A percentile compares a stretch with the other conserved stretches of the same genome.
phyloP scores from a whole-genome alignment of 208 protist species.

The Leishmania braziliensis region DNA sequence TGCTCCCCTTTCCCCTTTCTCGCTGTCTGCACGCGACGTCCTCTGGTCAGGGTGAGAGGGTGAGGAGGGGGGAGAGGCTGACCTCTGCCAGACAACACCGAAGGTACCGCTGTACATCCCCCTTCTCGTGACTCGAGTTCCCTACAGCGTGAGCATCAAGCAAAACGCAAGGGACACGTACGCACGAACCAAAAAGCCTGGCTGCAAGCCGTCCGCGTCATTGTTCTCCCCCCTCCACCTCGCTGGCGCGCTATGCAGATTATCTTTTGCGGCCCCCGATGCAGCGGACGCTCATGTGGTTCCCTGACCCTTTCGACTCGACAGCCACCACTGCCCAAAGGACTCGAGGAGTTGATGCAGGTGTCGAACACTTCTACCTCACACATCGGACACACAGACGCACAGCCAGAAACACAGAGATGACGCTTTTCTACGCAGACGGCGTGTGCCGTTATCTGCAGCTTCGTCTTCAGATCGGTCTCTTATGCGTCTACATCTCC shows the following conservation, averaged over 20 bases:
- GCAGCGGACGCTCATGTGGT: not conserved
- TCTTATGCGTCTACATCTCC: not conserved
- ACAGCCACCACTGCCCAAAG: not conserved
- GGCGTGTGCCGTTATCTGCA: not conserved
- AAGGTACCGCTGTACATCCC: not conserved
- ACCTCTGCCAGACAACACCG: not conserved
- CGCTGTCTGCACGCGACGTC: not conserved
- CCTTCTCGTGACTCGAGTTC: not conserved
- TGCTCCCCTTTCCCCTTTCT: not conserved
- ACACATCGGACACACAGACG: not conserved
- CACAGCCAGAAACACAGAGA: not conserved
- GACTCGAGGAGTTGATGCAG: not conserved
- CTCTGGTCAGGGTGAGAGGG: not conserved
- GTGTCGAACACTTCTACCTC: not conserved
- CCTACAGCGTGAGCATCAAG: not conserved
- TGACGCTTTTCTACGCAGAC: not conserved
- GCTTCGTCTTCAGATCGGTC: not conserved
- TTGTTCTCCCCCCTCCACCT: not conserved
- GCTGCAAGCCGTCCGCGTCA: not conserved
- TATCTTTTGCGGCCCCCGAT: not conserved
- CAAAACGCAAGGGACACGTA: not conserved
- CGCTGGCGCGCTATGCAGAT: not conserved
- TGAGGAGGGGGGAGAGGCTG: not conserved
- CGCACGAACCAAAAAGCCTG: not conserved
- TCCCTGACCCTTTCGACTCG: not conserved